Evolutionary conservation across 805 yeast genomes (phyloP).

Genomic region (Hanseniaspora singularis): DNA sequence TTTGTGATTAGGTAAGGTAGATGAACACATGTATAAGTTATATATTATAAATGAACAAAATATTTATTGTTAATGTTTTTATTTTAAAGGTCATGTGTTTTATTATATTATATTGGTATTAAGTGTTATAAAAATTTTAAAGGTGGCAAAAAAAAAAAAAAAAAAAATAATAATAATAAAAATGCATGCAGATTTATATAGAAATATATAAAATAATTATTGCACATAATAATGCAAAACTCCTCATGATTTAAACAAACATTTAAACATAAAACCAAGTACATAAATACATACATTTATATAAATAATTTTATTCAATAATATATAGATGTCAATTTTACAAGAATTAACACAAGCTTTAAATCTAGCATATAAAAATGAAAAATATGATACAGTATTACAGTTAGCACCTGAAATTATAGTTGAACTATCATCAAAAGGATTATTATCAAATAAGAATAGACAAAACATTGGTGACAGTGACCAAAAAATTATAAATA

Average conservation of each 20-base stretch:
- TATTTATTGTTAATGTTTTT: too few relatives aligned
- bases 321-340: constrained; percentile 36
- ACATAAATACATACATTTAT: background rate
- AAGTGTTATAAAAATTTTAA: background rate
- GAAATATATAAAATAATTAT: background rate
- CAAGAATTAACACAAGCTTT: constrained; percentile 60
- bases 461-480: constrained; percentile 34
- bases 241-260: too few relatives aligned
- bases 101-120: background rate
- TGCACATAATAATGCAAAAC: too few relatives aligned
- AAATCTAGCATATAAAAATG: constrained; percentile 48
- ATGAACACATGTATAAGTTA: too few relatives aligned
- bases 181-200: background rate
- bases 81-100: too few relatives aligned
- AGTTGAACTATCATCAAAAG: constrained; percentile 63
- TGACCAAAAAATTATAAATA: constrained; percentile 68
- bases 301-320: background rate
- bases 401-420: constrained; percentile 59
- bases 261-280: too few relatives aligned
- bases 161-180: background rate
- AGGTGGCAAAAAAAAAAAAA: constrained; percentile 4
- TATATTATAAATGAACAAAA: too few relatives aligned
- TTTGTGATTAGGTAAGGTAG: constrained; percentile 11
- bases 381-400: constrained; percentile 51
- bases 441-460: constrained; percentile 57